Evolutionary conservation across 1,284 basidiomycete genomes (phyloP), one percentile per base, ranked within the genome.

Genomic region (Fereydounia khargensis): DNA sequence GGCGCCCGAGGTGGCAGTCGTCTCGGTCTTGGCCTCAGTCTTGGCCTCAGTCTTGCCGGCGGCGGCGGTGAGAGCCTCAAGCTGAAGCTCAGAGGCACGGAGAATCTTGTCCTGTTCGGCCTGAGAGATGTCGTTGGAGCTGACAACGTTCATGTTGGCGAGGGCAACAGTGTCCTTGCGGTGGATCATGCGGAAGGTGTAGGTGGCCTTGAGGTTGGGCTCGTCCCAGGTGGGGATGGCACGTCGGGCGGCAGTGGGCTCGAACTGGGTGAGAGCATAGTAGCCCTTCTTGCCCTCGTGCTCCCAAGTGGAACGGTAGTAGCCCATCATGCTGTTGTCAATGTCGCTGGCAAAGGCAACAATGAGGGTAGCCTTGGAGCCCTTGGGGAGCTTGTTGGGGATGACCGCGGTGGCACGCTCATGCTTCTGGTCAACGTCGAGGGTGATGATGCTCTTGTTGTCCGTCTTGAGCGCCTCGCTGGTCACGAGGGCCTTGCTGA

Each of bases 191-290:
- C 86, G 86, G 65, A 96, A 80, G 23, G 47, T 81, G 77, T 88
- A 95, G 3, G 86, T 91, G 6, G 91, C 87, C 77, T 97, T 97
- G 70, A 95, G 81, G 18, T 85, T 81, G 19, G 94, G 94, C 76
- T 97, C 91, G 75, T 96, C 94, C 88, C 89, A 97, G 61, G 79
- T 80, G 3, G 80, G 81, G 61, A 76, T 78, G 17, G 76, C 78
- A 18, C 74, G 65, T 6, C 91, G 81, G 4, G 91, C 91, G 47
- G 86, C 84, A 20, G 90, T 95, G 16, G 92, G 86, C 85, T 96
- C 79, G 43, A 80, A 78, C 52, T 67, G 68, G 41, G 68, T 71
- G 6, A 73, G 54, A 51, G 55, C 74, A 56, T 73, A 71, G 42
- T 55, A 50, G 16, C 67, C 60, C 61, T 78, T 78, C 68, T 79